Evolutionary conservation across 495 filamentous ascomycete genomes (phyloP), one percentile per base, ranked within the genome.

Genomic region (Aspergillus panamensis): DNA sequence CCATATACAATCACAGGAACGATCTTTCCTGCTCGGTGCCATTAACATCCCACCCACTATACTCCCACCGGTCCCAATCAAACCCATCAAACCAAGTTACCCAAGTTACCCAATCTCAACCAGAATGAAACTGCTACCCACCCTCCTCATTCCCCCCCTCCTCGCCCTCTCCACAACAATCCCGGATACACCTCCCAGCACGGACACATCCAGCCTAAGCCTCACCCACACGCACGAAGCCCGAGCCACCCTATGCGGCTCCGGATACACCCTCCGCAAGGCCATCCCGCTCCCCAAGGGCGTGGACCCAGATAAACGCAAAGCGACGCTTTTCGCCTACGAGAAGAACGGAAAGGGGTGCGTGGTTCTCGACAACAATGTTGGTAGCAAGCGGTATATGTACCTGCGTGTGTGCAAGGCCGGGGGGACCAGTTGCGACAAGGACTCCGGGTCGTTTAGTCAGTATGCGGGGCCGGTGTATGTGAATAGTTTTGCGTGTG

Each of bases 391-490:
- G 7, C 39, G 45, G 52, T 55, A 55, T 14, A 55, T 55, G 52
- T 55, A 25, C 19, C 8, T 55, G 20, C 30, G 31, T 9, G 37
- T 55, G 9, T 55, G 52, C 21, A 44, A 45, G 37, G 0, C 2
- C 6, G 17, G 30, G 8, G 37, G 40, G 13, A 31, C 0, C 13
- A 30, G 29, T 20, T 44, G 52, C 30, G 39, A 13, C 37, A 44
- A 16, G 10, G 52, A 55, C 13, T 8, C 37, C 14, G 52, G 52
- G 10, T 10, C 3, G 3, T 55, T 55, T 32, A 19, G 52, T 8
- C 52, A 55, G 29, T 55, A 55, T 8, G 52, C 52, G 8, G 52
- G 52, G 5, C 52, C 52, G 0, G 39, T 55, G 6, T 55, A 55
- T 44, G 42, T 45, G 13, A 7, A 7, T 3, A 55, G 25, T 20